Percentiles rank a stretch among this genome's conserved stretches.
phyloP scores from a whole-genome alignment of 345 rosid genomes.

The Eucalyptus microcorys region DNA sequence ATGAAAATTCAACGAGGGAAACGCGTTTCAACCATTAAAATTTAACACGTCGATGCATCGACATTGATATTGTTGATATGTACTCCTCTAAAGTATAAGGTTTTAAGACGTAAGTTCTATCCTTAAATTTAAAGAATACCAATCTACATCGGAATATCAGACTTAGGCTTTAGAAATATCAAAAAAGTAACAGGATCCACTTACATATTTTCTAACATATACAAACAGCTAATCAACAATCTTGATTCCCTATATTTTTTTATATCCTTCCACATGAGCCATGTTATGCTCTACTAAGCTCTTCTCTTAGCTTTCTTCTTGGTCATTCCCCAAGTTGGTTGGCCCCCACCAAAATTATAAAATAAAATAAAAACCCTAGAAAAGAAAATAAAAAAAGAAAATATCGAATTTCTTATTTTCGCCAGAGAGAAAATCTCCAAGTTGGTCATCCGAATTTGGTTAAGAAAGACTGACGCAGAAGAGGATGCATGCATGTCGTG shows the following conservation, averaged over 20 bases:
- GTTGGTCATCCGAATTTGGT: not conserved
- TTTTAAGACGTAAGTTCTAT: not conserved
- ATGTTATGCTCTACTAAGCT: not conserved
- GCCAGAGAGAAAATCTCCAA: not conserved
- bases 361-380: not conserved
- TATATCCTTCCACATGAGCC: not conserved
- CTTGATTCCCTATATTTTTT: not conserved
- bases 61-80: not conserved
- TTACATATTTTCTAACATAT: not conserved
- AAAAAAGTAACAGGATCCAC: not conserved
- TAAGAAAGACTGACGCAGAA: not conserved
- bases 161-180: not conserved
- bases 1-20: not conserved
- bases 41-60: not conserved
- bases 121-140: not conserved
- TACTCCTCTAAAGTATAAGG: not conserved
- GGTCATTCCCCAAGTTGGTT: not conserved
- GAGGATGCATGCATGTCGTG: not conserved
- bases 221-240: not conserved
- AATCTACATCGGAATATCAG: not conserved
- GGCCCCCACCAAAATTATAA: not conserved
- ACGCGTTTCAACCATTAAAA: not conserved
- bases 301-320: not conserved
- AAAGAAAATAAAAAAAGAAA: not conserved
- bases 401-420: not conserved